Percentiles rank a stretch among this genome's conserved stretches.
Conservation (phyloP, 176 grass and related monocot species). For the Phoenix roebelenii region DNA sequence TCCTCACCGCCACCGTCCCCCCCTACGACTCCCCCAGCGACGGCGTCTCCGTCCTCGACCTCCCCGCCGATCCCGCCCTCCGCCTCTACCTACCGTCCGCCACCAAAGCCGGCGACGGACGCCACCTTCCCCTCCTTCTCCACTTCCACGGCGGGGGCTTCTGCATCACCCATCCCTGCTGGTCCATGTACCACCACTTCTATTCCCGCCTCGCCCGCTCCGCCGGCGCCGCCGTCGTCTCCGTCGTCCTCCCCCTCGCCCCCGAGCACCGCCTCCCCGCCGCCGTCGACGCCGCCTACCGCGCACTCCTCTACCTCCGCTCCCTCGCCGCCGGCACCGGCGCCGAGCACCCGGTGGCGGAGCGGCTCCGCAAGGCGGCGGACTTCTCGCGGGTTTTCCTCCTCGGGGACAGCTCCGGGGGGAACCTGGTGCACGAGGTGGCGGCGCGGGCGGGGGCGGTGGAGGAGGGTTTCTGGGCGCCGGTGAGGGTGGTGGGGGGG, state of each 20-base stretch:
- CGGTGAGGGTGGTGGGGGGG: constrained; percentile 50
- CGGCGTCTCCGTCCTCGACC: too few species aligned
- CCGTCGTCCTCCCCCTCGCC: constrained; percentile 62
- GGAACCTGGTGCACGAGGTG: constrained; percentile 59
- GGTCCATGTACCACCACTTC: constrained; percentile 83
- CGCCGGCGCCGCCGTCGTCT: constrained; percentile 39
- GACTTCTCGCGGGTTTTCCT: constrained; percentile 68
- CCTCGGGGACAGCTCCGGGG: constrained; percentile 84
- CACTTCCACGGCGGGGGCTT: constrained; percentile 85
- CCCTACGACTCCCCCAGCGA: too few species aligned
- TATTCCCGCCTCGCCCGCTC: constrained; percentile 51
- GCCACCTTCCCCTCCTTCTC: background rate
- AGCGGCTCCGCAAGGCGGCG: constrained; percentile 28
- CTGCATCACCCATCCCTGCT: constrained; percentile 63
- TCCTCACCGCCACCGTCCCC: too few species aligned
- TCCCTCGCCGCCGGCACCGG: background rate
- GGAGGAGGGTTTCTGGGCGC: constrained; percentile 19
- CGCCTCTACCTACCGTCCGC: too few species aligned
- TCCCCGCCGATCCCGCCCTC: too few species aligned
- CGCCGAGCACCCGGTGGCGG: background rate
- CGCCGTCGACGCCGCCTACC: constrained; percentile 32
- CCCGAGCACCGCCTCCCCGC: constrained; percentile 59
- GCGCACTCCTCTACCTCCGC: constrained; percentile 46
- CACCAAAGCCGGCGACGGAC: too few species aligned
- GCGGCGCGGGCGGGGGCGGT: constrained; percentile 25